A percentile compares a stretch with the other conserved stretches of the same genome.
phyloP scores from a whole-genome alignment of 306 rosid genomes.

The Sechiopsis laciniata region DNA sequence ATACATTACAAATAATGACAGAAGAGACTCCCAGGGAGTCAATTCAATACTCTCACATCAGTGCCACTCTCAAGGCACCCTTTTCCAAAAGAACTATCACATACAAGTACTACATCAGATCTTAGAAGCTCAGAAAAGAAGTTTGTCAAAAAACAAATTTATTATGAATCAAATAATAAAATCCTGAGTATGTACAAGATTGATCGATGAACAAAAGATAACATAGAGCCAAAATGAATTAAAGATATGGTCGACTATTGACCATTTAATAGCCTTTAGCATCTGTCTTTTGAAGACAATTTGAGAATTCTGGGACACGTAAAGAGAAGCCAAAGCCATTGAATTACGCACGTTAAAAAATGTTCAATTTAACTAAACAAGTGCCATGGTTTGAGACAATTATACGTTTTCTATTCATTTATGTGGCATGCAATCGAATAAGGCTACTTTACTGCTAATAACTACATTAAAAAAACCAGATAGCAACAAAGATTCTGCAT shows the following conservation, averaged over 20 bases:
- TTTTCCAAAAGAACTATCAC: slow-evolving; percentile 16
- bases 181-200: neutral
- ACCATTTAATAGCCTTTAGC: neutral
- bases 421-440: neutral
- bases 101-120: slow-evolving; percentile 14
- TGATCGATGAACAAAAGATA: slow-evolving; percentile 2
- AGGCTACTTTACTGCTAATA: neutral
- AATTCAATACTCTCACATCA: slow-evolving; percentile 2
- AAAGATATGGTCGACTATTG: neutral
- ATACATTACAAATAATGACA: slow-evolving; percentile 6
- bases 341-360: neutral
- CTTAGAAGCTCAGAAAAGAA: slow-evolving; percentile 12
- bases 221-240: neutral
- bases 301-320: neutral
- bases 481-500: neutral
- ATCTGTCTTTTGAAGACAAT: neutral
- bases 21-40: neutral
- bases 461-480: slow-evolving; percentile 6
- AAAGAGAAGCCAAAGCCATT: neutral
- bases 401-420: neutral
- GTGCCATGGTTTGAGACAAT: neutral
- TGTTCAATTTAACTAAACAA: neutral
- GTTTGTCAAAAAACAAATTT: neutral
- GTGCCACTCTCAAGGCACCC: neutral
- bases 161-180: neutral